Percentiles rank a stretch among this genome's conserved stretches.
These are phyloP conservation scores for Scheffersomyces lignicola DNA, from an alignment of 1,139 yeast species.

Conservation along the genomic window DNA sequence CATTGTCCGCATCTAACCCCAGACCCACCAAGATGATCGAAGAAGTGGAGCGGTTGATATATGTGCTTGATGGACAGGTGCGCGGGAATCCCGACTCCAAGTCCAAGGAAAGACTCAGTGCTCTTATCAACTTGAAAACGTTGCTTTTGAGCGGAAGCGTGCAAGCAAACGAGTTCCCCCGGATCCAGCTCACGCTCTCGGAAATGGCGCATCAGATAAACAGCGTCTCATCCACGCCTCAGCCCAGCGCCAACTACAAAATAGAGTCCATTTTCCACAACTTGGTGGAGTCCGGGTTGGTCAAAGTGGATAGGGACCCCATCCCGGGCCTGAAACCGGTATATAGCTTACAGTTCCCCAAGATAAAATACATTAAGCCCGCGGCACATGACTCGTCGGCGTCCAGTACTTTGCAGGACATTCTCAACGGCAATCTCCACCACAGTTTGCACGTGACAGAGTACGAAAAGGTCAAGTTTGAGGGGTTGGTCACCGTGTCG, in stretches of 20 bases:
- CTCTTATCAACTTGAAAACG: slow-evolving; percentile 43
- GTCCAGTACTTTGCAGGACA: slow-evolving; percentile 34
- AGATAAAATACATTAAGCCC: slow-evolving; percentile 25
- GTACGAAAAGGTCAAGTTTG: slow-evolving; percentile 29
- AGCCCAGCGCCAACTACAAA: slow-evolving; percentile 4
- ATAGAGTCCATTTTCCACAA: slow-evolving; percentile 27
- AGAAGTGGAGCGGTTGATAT: slow-evolving; percentile 46
- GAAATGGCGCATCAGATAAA: slow-evolving; percentile 16
- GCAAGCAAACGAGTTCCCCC: slow-evolving; percentile 41
- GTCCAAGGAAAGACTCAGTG: slow-evolving; percentile 38
- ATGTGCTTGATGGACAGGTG: slow-evolving; percentile 35
- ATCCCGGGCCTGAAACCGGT: slow-evolving; percentile 43
- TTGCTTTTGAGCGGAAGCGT: slow-evolving; percentile 40
- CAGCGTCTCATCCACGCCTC: slow-evolving; percentile 11
- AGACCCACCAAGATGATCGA: slow-evolving; percentile 33
- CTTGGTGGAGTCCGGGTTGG: slow-evolving; percentile 38
- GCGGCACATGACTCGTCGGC: slow-evolving; percentile 14
- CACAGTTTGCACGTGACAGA: slow-evolving; percentile 19
- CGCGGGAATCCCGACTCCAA: slow-evolving; percentile 32
- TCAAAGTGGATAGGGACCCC: slow-evolving; percentile 42
- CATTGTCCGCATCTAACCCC: neutral
- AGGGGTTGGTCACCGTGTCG: slow-evolving; percentile 29
- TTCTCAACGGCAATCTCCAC: slow-evolving; percentile 22
- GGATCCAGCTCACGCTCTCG: slow-evolving; percentile 37
- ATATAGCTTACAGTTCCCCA: slow-evolving; percentile 40